Base-by-base conservation (phyloP, 768 basidiomycete species). In the Podaxis pistillaris region DNA sequence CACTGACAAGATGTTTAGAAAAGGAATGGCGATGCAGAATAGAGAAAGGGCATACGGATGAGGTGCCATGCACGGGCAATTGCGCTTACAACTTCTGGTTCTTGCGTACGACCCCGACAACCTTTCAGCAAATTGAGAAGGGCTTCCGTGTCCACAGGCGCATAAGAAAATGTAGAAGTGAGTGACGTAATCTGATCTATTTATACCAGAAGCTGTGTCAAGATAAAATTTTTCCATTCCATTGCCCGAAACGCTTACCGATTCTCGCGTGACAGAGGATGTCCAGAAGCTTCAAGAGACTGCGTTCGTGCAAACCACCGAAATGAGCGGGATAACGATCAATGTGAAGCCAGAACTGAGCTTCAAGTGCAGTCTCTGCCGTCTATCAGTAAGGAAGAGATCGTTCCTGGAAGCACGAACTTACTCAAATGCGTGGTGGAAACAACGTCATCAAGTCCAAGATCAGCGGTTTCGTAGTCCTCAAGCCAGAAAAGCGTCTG, bases 281-380 rank as follows among this genome's bases (percentile, higher is more conserved):
- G 46, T 78, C 73, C 52, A 81, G 79, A 7, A 87, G 75, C 22
- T 85, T 81, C 17, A 83, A 79, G 15, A 86, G 65, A 4, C 70
- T 66, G 19, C 68, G 56, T 24, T 66, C 65, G 7, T 71, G 68
- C 3, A 86, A 67, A 2, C 74, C 69, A 12, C 70, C 67, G 11
- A 77, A 65, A 65, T 89, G 60, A 24, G 60, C 53, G 8, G 60
- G 60, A 37, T 47, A 88, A 63, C 76, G 82, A 66, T 89, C 87
- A 15, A 87, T 71, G 64, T 90, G 88, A 1, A 67, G 68, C 88
- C 88, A 89, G 62, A 86, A 89, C 17, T 84, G 72, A 28, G 79
- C 78, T 51, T 85, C 77, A 8, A 88, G 66, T 2, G 76, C 75
- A 17, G 74, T 64, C 56, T 76, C 86, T 87, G 59, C 12, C 68